These are phyloP conservation scores for Bruguiera parviflora DNA, from an alignment of 345 rosid species.

Conservation along the genomic window DNA sequence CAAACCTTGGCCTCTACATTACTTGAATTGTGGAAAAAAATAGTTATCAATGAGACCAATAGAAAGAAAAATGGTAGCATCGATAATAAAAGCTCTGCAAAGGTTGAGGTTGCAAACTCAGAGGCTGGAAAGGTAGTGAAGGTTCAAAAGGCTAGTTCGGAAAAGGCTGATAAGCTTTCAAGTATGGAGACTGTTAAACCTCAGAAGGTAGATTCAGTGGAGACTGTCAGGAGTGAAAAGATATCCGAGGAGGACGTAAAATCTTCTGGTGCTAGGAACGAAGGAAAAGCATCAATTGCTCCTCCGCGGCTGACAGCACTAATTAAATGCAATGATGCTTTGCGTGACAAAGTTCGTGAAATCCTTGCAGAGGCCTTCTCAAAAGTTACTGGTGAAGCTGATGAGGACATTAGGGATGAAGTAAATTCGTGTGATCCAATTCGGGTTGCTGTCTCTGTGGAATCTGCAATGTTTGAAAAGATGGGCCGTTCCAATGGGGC, in stretches of 20 bases:
- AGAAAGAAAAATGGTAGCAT: constrained; percentile 52
- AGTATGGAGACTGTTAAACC: constrained; percentile 36
- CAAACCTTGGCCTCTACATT: constrained; percentile 55
- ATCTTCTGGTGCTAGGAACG: constrained; percentile 36
- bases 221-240: constrained; percentile 40
- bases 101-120: constrained; percentile 23
- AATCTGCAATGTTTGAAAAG: constrained; percentile 78
- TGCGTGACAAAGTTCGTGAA: constrained; percentile 85
- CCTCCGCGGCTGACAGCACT: constrained; percentile 63
- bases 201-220: constrained; percentile 28
- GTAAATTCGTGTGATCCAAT: constrained; percentile 70
- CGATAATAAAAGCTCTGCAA: constrained; percentile 33
- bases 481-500: constrained; percentile 74
- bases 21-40: constrained; percentile 83
- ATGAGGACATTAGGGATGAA: constrained; percentile 46
- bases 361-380: constrained; percentile 70
- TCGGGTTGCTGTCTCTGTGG: constrained; percentile 82
- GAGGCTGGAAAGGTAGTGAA: constrained; percentile 50
- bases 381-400: constrained; percentile 64
- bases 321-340: constrained; percentile 69
- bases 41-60: constrained; percentile 75
- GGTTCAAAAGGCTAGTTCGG: constrained; percentile 27
- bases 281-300: constrained; percentile 36
- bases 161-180: constrained; percentile 41
- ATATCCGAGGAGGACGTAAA: constrained; percentile 35